Evolutionary conservation across 768 basidiomycete genomes (phyloP).

Genomic region (Pleurotus ostreatus): DNA sequence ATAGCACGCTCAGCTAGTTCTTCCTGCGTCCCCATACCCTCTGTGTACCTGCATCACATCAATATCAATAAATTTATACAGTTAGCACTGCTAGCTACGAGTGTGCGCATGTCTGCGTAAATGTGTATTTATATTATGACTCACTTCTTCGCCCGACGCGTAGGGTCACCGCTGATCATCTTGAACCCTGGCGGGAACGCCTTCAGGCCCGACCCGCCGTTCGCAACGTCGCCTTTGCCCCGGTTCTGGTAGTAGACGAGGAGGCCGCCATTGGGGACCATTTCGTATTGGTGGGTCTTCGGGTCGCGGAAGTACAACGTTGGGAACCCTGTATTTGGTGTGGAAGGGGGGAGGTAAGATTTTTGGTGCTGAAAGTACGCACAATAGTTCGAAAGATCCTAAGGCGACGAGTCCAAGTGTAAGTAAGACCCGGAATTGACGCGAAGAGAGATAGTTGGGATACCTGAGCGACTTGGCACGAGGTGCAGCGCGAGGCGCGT

Average conservation of each 20-base stretch:
- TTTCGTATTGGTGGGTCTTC: slow-evolving; percentile 29
- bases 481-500: slow-evolving; percentile 33
- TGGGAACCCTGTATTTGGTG: slow-evolving; percentile 29
- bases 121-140: neutral
- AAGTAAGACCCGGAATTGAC: neutral
- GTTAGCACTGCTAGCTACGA: neutral
- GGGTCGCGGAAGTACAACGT: slow-evolving; percentile 40
- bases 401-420: neutral
- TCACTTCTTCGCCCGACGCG: slow-evolving; percentile 31
- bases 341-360: neutral
- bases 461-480: slow-evolving; percentile 31
- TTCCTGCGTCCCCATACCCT: slow-evolving; percentile 30
- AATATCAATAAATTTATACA: neutral
- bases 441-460: neutral
- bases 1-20: slow-evolving; percentile 37
- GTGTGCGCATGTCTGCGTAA: neutral
- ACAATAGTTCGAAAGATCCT: slow-evolving; percentile 41
- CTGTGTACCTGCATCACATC: slow-evolving; percentile 19
- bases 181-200: slow-evolving; percentile 40
- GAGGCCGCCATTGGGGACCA: slow-evolving; percentile 35
- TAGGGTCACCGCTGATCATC: slow-evolving; percentile 39
- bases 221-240: slow-evolving; percentile 29
- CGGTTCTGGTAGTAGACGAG: slow-evolving; percentile 40
- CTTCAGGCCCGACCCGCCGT: slow-evolving; percentile 36
- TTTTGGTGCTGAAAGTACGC: neutral